These are phyloP conservation scores for Neurospora tetrasperma DNA, from an alignment of 495 filamentous ascomycete species.

Conservation along the genomic window DNA sequence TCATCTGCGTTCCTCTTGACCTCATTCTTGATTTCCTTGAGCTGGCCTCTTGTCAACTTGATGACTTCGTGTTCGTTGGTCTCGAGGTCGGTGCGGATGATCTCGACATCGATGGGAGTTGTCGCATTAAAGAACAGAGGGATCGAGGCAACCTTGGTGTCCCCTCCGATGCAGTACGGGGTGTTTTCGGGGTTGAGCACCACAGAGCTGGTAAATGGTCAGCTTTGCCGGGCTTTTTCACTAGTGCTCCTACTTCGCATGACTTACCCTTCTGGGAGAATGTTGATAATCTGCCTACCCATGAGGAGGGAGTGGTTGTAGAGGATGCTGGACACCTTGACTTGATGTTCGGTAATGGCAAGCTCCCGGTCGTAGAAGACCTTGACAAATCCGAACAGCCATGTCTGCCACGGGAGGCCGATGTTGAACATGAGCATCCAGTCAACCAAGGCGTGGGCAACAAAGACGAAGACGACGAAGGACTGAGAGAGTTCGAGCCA, in stretches of 20 bases:
- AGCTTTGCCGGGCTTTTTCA: background rate
- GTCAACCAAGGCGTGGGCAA: constrained; percentile 60
- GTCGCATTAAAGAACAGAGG: constrained; percentile 92
- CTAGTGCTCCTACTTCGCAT: too few species aligned
- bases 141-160: constrained; percentile 49
- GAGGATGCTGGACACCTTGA: constrained; percentile 75
- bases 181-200: constrained; percentile 68
- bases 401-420: constrained; percentile 56
- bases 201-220: constrained; percentile 51
- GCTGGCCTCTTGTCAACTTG: constrained; percentile 43
- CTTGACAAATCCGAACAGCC: constrained; percentile 57
- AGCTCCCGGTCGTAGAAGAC: constrained; percentile 81
- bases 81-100: constrained; percentile 74
- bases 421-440: constrained; percentile 87
- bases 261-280: constrained; percentile 83
- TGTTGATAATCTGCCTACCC: constrained; percentile 92
- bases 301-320: constrained; percentile 87
- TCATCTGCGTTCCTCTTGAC: constrained; percentile 40
- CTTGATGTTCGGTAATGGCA: constrained; percentile 77
- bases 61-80: constrained; percentile 69
- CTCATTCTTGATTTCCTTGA: constrained; percentile 52
- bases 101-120: constrained; percentile 71
- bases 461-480: constrained; percentile 54
- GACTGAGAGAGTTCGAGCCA: constrained; percentile 85
- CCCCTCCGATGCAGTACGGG: constrained; percentile 66